Evolutionary conservation across 495 filamentous ascomycete genomes (phyloP).

Genomic region (Trichoderma erinaceum): DNA sequence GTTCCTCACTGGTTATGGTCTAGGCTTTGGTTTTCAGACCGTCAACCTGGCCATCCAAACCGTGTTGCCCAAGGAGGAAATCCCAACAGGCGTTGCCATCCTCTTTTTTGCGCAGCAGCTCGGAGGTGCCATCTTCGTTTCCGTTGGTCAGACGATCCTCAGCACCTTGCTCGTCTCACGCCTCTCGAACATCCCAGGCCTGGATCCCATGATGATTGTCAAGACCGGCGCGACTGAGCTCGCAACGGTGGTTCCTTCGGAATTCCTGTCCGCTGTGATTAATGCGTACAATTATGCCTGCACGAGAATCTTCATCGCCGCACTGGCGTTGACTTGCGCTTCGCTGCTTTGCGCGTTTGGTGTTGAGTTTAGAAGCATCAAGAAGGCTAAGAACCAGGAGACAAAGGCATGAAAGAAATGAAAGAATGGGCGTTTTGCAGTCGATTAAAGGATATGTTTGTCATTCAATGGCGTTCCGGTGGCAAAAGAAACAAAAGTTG

Average conservation of each 20-base stretch:
- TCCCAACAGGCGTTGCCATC: conserved; percentile 55
- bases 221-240: conserved; percentile 54
- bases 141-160: conserved; percentile 58
- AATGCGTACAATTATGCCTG: conserved; percentile 54
- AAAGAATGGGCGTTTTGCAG: background rate
- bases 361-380: conserved; percentile 60
- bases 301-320: conserved; percentile 46
- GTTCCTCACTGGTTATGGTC: conserved; percentile 62
- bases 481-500: background rate
- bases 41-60: conserved; percentile 59
- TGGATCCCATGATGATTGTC: conserved; percentile 45
- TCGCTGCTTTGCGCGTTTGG: conserved; percentile 44
- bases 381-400: conserved; percentile 29
- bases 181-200: conserved; percentile 37
- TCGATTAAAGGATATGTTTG: background rate
- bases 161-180: conserved; percentile 50
- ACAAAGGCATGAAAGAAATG: background rate
- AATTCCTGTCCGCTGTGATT: conserved; percentile 38
- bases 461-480: background rate
- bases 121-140: conserved; percentile 60
- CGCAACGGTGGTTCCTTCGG: conserved; percentile 34
- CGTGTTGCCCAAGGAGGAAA: conserved; percentile 48
- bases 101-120: conserved; percentile 63
- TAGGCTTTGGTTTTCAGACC: conserved; percentile 70
- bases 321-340: conserved; percentile 47